phyloP scores from a whole-genome alignment of 2,329 filamentous ascomycete genomes.

The Fusarium temperatum region DNA sequence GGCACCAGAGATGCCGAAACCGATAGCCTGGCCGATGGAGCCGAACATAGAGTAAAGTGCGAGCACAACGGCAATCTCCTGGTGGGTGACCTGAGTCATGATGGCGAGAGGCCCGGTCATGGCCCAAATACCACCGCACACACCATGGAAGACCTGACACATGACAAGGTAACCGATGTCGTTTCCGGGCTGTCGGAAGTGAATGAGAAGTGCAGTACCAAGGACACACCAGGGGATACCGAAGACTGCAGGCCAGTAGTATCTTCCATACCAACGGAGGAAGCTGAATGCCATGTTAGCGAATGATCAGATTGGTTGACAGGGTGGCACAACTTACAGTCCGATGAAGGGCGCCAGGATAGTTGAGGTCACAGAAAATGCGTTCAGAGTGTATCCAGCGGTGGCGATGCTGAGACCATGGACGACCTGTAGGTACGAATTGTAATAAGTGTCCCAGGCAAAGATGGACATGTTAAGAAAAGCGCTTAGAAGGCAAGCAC shows the following conservation, averaged over 20 bases:
- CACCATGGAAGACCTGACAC: conserved; percentile 61
- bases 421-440: conserved; percentile 62
- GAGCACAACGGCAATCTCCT: conserved; percentile 46
- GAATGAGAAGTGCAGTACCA: conserved; percentile 56
- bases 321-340: conserved; percentile 19
- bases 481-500: conserved; percentile 53
- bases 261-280: conserved; percentile 59
- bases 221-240: conserved; percentile 64
- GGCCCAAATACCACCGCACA: conserved; percentile 63
- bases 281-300: conserved; percentile 37
- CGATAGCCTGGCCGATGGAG: conserved; percentile 46
- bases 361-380: conserved; percentile 58
- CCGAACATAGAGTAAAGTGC: conserved; percentile 44
- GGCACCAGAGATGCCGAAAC: conserved; percentile 44
- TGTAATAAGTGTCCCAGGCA: conserved; percentile 58
- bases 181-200: conserved; percentile 47
- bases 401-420: conserved; percentile 57
- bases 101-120: conserved; percentile 42
- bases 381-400: conserved; percentile 58
- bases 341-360: conserved; percentile 59
- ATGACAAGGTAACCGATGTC: conserved; percentile 57
- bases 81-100: conserved; percentile 44
- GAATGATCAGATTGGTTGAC: background rate
- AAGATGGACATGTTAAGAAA: conserved; percentile 52
- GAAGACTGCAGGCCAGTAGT: conserved; percentile 59